These are phyloP conservation scores for Macaranga tanarius DNA, from an alignment of 441 rosid species.

Conservation along the genomic window DNA sequence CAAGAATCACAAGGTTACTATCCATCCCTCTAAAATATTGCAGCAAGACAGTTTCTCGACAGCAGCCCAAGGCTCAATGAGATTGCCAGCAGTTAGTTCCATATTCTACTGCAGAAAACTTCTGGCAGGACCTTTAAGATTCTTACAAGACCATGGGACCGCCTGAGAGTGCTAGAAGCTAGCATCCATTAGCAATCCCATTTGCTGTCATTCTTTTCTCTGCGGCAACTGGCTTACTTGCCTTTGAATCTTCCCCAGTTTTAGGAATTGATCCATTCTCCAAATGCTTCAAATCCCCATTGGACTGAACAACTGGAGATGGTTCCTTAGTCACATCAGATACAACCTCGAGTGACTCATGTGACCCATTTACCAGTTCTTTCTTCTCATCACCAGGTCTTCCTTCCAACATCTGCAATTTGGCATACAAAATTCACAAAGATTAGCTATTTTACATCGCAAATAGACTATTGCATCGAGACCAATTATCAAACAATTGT, in stretches of 20 bases:
- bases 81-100: constrained; percentile 19
- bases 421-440: not conserved
- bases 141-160: constrained; percentile 23
- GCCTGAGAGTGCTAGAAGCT: constrained; percentile 30
- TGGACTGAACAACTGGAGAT: constrained; percentile 28
- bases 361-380: constrained; percentile 34
- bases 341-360: constrained; percentile 27
- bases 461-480: not conserved
- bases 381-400: constrained; percentile 50
- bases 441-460: too few relatives aligned
- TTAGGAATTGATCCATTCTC: constrained; percentile 40
- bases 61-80: constrained; percentile 17
- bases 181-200: constrained; percentile 54
- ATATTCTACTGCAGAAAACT: constrained; percentile 16
- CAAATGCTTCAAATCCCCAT: constrained; percentile 41
- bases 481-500: not conserved
- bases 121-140: constrained; percentile 5
- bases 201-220: constrained; percentile 36
- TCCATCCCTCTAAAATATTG: constrained; percentile 16
- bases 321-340: constrained; percentile 38
- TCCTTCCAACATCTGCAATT: constrained; percentile 54
- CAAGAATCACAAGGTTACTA: constrained; percentile 6
- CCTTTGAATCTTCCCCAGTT: constrained; percentile 33
- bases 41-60: constrained; percentile 8
- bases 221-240: constrained; percentile 28